Base-by-base conservation (phyloP, 1,284 basidiomycete genomes). In the Apiotrichum gracile region DNA sequence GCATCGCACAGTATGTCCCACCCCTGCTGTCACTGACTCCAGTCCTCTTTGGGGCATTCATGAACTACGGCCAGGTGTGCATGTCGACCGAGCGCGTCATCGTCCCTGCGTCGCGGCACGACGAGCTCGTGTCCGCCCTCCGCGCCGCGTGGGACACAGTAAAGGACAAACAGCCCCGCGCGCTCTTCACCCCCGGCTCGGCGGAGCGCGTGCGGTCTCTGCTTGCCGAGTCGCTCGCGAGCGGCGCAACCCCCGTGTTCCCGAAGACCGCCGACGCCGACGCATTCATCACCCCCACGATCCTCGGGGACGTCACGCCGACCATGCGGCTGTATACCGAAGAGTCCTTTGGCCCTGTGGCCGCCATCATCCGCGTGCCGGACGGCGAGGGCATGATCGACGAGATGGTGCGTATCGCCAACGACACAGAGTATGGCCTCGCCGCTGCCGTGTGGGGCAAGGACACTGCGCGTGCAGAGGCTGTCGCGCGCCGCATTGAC, bases 21-120 rank as follows among this genome's bases (percentile, higher is more conserved):
- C 14, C 19, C 9, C 35, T 14, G 12, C 27, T 38, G n/a, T 5
- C 75, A 75, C 44, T 46, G 21, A 45, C 31, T 37, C 72, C 75
- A 41, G 80, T 85, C 61, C 75, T 81, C n/a, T 80, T 76, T 39
- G 83, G 82, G 12, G 80, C 81, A 2, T 78, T 85, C 62, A 61
- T 82, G 25, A 80, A 84, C 69, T 83, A 81, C 4, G 85, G 85
- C 3, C 78, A 86, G 74, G 77, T 86, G 47, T 86, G 85, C 75
- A 85, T 86, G 83, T 82, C 83, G 1, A 82, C 83, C 2, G 83
- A 85, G 63, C 81, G 84, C 26, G 78, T 86, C 29, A 79, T 86
- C 46, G 82, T 83, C 9, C 81, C 70, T 37, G 60, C 55, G 19
- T 52, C 58, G 13, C 60, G 52, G 46, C 63, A 24, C 58, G 81